A percentile compares a stretch with the other conserved stretches of the same genome.
Evolutionary conservation across 768 basidiomycete genomes (phyloP).

Genomic region (Calocybe cyanea): DNA sequence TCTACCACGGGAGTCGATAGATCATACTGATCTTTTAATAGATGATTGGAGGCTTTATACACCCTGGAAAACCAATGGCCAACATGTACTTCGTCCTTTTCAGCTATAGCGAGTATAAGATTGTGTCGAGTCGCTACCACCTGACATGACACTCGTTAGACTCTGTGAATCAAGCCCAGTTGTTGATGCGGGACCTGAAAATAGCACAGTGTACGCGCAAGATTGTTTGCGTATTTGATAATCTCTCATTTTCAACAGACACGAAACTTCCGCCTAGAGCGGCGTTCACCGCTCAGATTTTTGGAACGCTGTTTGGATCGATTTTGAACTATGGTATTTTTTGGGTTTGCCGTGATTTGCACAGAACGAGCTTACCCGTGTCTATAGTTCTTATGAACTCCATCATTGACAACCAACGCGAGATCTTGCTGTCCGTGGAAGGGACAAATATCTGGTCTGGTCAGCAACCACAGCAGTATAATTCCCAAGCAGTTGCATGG

Average conservation of each 20-base stretch:
- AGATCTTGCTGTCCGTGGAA: conserved; percentile 48
- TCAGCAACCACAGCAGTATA: conserved; percentile 46
- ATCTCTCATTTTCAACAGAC: conserved; percentile 21
- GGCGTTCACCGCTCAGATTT: conserved; percentile 45
- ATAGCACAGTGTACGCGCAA: conserved; percentile 36
- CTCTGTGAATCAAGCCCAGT: conserved; percentile 40
- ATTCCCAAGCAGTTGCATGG: conserved; percentile 50
- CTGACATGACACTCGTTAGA: conserved; percentile 20
- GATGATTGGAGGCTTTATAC: conserved; percentile 58
- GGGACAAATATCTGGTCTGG: conserved; percentile 54
- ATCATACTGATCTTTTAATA: conserved; percentile 30
- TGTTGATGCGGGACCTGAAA: conserved; percentile 45
- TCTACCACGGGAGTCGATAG: neutral
- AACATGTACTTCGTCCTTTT: conserved; percentile 61
- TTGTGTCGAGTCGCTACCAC: neutral
- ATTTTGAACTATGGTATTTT: conserved; percentile 39
- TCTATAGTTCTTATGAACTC: conserved; percentile 52
- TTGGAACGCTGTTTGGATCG: conserved; percentile 46
- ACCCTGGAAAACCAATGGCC: conserved; percentile 62
- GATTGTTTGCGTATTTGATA: too few relatives aligned
- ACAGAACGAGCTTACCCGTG: conserved; percentile 2
- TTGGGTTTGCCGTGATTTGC: neutral
- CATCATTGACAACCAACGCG: conserved; percentile 47
- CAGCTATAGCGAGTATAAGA: conserved; percentile 36
- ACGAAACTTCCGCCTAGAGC: conserved; percentile 47